A percentile compares a stretch with the other conserved stretches of the same genome.
These are phyloP conservation scores for Phytophthora cryptogea DNA, from an alignment of 352 stramenopile genomes.

Conservation along the genomic window DNA sequence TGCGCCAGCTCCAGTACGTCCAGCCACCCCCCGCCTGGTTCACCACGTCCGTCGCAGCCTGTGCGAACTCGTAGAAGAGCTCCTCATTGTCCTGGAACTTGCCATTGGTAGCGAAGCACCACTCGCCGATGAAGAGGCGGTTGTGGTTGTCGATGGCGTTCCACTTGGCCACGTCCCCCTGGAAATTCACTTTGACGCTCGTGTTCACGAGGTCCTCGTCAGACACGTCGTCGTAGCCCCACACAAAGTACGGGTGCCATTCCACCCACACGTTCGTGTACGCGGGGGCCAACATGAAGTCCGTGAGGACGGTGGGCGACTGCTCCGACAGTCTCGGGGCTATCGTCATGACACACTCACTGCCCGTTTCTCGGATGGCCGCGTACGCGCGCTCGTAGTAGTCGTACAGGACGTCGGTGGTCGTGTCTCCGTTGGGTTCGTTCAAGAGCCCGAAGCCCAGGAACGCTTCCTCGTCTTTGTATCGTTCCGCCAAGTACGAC, in stretches of 20 bases:
- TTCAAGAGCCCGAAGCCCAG: constrained; percentile 76
- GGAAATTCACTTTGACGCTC: constrained; percentile 51
- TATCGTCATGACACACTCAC: constrained; percentile 70
- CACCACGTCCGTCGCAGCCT: constrained; percentile 53
- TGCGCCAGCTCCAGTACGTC: constrained; percentile 78
- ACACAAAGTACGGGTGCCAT: constrained; percentile 86
- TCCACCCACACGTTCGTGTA: constrained; percentile 83
- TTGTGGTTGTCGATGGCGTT: constrained; percentile 43
- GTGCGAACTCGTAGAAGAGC: constrained; percentile 54
- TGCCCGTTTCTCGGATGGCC: constrained; percentile 51
- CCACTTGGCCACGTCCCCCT: constrained; percentile 42
- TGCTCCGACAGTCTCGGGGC: constrained; percentile 61
- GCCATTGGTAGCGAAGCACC: constrained; percentile 59
- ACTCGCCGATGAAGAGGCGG: constrained; percentile 66
- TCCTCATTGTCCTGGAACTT: constrained; percentile 56
- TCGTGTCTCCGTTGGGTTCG: constrained; percentile 61
- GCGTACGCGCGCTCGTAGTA: constrained; percentile 80
- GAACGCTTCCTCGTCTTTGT: constrained; percentile 69
- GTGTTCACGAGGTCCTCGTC: constrained; percentile 54
- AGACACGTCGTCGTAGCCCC: constrained; percentile 67
- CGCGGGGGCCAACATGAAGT: constrained; percentile 50
- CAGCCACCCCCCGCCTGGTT: constrained; percentile 62
- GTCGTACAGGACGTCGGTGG: constrained; percentile 62
- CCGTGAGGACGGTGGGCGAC: constrained; percentile 45
- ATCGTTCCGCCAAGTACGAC: constrained; percentile 55